Evolutionary conservation across 768 basidiomycete species (phyloP).

Genomic region (Lentinula aciculospora): DNA sequence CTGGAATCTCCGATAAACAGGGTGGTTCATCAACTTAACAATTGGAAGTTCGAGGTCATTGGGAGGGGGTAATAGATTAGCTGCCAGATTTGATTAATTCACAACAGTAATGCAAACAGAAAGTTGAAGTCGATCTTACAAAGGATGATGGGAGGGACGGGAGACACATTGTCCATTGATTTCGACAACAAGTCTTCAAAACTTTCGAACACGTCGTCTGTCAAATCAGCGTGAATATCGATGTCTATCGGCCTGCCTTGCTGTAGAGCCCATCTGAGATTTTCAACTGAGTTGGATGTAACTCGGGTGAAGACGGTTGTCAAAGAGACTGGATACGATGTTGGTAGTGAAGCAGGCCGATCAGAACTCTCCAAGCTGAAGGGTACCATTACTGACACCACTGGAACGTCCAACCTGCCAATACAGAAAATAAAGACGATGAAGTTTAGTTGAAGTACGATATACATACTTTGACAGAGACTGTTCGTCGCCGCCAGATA

Average conservation of each 20-base stretch:
- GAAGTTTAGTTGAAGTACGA: neutral
- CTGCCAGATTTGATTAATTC: constrained; percentile 30
- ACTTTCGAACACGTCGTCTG: constrained; percentile 50
- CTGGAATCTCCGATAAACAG: constrained; percentile 69
- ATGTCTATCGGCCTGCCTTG: constrained; percentile 65
- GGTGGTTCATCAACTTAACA: constrained; percentile 75
- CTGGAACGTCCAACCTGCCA: constrained; percentile 22
- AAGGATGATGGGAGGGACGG: constrained; percentile 56
- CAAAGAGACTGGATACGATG: constrained; percentile 41
- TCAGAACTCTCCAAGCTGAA: constrained; percentile 47
- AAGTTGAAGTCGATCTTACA: constrained; percentile 39
- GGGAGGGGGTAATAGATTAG: constrained; percentile 77
- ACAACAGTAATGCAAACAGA: neutral
- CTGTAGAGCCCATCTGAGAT: constrained; percentile 61
- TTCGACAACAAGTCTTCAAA: constrained; percentile 71
- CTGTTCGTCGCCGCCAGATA: constrained; percentile 38
- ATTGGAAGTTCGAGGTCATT: constrained; percentile 66
- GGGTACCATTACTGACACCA: constrained; percentile 57
- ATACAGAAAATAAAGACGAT: neutral
- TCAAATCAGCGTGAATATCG: constrained; percentile 53
- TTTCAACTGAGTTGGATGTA: constrained; percentile 44
- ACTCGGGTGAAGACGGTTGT: constrained; percentile 49
- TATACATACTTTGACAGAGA: constrained; percentile 35
- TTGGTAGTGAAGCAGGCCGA: constrained; percentile 32
- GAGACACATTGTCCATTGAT: constrained; percentile 40